Base-by-base conservation (phyloP, 352 stramenopile genomes). In the Elongisporangium prolatum region DNA sequence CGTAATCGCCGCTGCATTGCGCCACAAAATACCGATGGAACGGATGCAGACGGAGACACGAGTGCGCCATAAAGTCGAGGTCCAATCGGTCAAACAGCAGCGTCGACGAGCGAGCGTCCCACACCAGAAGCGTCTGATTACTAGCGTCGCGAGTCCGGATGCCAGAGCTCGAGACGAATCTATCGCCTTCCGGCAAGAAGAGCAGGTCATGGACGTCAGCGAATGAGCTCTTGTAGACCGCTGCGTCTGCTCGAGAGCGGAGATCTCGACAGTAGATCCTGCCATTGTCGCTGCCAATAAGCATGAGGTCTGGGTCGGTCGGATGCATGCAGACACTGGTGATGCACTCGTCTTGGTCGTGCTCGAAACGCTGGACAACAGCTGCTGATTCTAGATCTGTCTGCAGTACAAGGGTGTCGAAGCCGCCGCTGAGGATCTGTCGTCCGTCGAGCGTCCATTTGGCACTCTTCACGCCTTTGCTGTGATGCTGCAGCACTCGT, bases 81-180 rank as follows among this genome's bases (percentile, higher is more conserved):
- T 86, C 67, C 1, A 89, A 56, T 4, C 69, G 75, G 56, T 88
- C 75, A 13, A 65, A 73, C 22, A 89, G 64, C 38, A 86, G 59
- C 3, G 69, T 61, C 10, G 58, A 38, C 2, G 77, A 80, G 21
- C 69, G 67, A 16, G 72, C 73, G 52, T 89, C 80, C 80, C 80
- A 89, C 47, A 89, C 77, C 17, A 86, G 54, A 51, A 89, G 67
- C 37, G 80, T 88, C 57, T 84, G 75, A 57, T 88, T 76, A 60
- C 77, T 85, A 24, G 72, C 70, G 56, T 81, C 69, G 34, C 71
- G 67, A 9, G 69, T 61, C 18, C 60, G 61, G 11, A 86, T 37
- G 0, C 61, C 60, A 21, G 71, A 69, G 59, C 75, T 88, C 14
- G 80, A 86, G n/a, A 86, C 68, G 34, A 89, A 84, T 0, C 40